These are phyloP conservation scores for Dothistroma pini DNA, from an alignment of 2,329 filamentous ascomycete species.

Conservation along the genomic window DNA sequence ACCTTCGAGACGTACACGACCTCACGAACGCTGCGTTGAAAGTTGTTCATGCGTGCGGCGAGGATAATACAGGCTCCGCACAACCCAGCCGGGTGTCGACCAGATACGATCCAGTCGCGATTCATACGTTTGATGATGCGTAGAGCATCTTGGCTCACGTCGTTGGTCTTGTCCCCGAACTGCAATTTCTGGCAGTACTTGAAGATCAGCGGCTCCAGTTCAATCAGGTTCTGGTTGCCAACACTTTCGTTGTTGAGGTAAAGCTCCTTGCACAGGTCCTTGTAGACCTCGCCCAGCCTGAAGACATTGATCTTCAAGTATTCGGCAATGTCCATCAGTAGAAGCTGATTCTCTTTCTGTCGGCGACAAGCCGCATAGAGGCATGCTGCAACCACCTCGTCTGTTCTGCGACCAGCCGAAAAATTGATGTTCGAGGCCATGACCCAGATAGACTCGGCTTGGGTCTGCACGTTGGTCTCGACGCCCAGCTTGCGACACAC, in stretches of 20 bases:
- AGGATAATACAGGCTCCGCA: constrained; percentile 93
- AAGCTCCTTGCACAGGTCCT: constrained; percentile 66
- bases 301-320: constrained; percentile 84
- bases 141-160: constrained; percentile 83
- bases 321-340: constrained; percentile 96
- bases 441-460: constrained; percentile 43
- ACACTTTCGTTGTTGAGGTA: constrained; percentile 54
- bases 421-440: constrained; percentile 59
- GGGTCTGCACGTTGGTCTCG: constrained; percentile 35
- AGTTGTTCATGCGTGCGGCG: constrained; percentile 97
- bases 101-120: constrained; percentile 94
- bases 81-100: constrained; percentile 86
- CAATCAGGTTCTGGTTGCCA: constrained; percentile 56
- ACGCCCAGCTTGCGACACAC: constrained; percentile 41
- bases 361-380: constrained; percentile 85
- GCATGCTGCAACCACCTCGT: constrained; percentile 83
- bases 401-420: constrained; percentile 78
- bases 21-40: constrained; percentile 84
- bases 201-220: constrained; percentile 85
- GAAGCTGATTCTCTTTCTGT: constrained; percentile 73
- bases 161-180: constrained; percentile 75
- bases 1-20: constrained; percentile 99
- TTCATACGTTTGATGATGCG: constrained; percentile 90
- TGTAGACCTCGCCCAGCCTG: constrained; percentile 84
- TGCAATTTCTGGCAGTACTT: constrained; percentile 90